phyloP scores from a whole-genome alignment of 371 early-diverging fungal species.

The Chytridium lagenaria region DNA sequence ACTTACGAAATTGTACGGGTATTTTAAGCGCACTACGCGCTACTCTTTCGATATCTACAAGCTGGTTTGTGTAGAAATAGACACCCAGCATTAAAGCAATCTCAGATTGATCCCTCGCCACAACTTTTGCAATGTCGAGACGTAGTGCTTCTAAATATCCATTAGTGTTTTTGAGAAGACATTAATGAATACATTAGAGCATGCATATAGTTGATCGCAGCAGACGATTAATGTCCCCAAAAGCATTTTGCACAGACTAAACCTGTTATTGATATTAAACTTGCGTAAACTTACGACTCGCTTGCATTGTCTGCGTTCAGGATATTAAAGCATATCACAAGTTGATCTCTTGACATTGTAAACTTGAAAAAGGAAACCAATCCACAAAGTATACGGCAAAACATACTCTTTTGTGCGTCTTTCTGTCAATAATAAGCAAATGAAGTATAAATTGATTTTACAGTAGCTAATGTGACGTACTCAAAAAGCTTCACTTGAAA shows the following conservation, averaged over 20 bases:
- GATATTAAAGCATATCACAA: background rate
- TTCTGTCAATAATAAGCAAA: no score
- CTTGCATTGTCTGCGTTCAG: background rate
- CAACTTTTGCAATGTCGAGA: slow-evolving; percentile 24
- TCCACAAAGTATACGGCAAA: background rate
- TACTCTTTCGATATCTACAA: slow-evolving; percentile 36
- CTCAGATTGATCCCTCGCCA: slow-evolving; percentile 35
- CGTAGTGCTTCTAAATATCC: no score
- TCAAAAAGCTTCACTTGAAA: slow-evolving; percentile 5
- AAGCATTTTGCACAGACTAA: background rate
- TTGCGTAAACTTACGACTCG: background rate
- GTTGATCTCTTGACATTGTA: background rate
- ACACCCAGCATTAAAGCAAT: slow-evolving; percentile 45
- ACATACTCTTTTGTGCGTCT: background rate
- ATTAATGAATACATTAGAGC: slow-evolving; percentile 1
- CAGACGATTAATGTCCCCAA: slow-evolving; percentile 19
- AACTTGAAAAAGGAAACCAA: slow-evolving; percentile 4
- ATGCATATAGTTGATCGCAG: slow-evolving; percentile 12
- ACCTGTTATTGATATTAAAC: background rate
- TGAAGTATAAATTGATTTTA: no score
- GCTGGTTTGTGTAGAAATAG: slow-evolving; percentile 44
- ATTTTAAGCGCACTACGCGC: slow-evolving; percentile 27
- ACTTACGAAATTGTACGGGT: slow-evolving; percentile 24
- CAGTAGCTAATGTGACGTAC: no score
- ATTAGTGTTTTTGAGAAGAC: no score